A percentile compares a stretch with the other conserved stretches of the same genome.
Conservation (phyloP, 441 rosid species). For the Erodium texanum region DNA sequence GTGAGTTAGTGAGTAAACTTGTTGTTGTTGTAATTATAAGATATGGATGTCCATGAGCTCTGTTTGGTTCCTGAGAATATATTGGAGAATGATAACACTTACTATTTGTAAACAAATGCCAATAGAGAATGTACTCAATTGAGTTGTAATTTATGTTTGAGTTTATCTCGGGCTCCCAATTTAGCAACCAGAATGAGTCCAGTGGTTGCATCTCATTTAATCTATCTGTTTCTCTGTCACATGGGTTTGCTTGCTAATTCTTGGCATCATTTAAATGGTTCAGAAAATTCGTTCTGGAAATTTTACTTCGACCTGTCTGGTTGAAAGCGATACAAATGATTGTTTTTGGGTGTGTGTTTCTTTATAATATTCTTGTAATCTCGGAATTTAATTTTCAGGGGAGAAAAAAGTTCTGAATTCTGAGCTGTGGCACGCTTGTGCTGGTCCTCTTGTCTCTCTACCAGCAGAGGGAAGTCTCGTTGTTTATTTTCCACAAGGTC, state of each 20-base stretch:
- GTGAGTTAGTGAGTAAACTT: slow-evolving; percentile 7
- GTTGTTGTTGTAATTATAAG: neutral
- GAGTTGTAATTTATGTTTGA: neutral
- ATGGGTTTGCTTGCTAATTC: neutral
- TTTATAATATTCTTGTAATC: no score
- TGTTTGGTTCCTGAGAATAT: slow-evolving; percentile 1
- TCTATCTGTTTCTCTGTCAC: neutral
- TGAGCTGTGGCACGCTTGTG: slow-evolving; percentile 99
- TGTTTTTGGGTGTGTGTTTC: neutral
- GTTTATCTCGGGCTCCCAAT: neutral
- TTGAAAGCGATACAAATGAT: neutral
- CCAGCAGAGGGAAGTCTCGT: slow-evolving; percentile 93
- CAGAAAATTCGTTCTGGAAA: neutral
- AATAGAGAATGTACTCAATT: neutral
- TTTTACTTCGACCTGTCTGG: neutral
- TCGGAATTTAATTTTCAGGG: slow-evolving; percentile 38
- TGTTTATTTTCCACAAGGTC: slow-evolving; percentile 98
- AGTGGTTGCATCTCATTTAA: neutral
- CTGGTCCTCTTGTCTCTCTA: slow-evolving; percentile 95
- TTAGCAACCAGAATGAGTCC: neutral
- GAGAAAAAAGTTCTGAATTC: slow-evolving; percentile 85
- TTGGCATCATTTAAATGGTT: neutral
- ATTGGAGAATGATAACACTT: slow-evolving; percentile 5
- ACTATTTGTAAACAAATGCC: neutral
- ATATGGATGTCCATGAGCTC: no score